Evolutionary conservation across 139 green algal species (phyloP).

Genomic region (Nannochloris sp.): DNA sequence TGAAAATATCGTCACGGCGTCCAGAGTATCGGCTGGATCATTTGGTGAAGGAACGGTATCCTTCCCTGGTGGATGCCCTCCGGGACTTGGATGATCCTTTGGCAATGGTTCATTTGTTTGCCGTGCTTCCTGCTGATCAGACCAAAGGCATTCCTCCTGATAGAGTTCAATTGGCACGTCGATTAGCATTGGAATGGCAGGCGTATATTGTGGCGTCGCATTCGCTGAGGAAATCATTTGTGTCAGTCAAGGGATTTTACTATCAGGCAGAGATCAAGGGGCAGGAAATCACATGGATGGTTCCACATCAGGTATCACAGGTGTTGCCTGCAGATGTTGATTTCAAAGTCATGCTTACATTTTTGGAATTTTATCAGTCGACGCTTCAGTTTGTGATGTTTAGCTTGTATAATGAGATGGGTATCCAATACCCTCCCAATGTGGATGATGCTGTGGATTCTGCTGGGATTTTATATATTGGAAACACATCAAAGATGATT

Average conservation of each 20-base stretch:
- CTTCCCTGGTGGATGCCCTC: constrained; percentile 92
- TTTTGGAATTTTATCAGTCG: constrained; percentile 95
- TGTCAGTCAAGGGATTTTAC: constrained; percentile 88
- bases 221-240: constrained; percentile 84
- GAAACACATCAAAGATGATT: constrained; percentile 24
- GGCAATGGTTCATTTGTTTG: constrained; percentile 94
- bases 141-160: constrained; percentile 46
- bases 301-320: constrained; percentile 80
- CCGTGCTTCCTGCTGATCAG: constrained; percentile 67
- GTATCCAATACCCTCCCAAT: constrained; percentile 78
- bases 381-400: constrained; percentile 80
- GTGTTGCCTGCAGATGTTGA: constrained; percentile 91
- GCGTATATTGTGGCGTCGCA: constrained; percentile 77
- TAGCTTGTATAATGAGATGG: constrained; percentile 89
- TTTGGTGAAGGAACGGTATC: constrained; percentile 93
- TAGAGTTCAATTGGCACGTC: constrained; percentile 31
- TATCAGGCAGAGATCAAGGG: constrained; percentile 84
- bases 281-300: constrained; percentile 89
- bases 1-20: constrained; percentile 41
- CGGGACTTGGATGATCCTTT: constrained; percentile 96
- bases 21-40: constrained; percentile 85
- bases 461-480: constrained; percentile 61
- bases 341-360: constrained; percentile 96
- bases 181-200: constrained; percentile 88
- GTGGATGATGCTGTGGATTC: constrained; percentile 68